Evolutionary conservation across 225 moss, liverwort and hornwort genomes (phyloP).

Genomic region (Pseudisothecium myosuroides): DNA sequence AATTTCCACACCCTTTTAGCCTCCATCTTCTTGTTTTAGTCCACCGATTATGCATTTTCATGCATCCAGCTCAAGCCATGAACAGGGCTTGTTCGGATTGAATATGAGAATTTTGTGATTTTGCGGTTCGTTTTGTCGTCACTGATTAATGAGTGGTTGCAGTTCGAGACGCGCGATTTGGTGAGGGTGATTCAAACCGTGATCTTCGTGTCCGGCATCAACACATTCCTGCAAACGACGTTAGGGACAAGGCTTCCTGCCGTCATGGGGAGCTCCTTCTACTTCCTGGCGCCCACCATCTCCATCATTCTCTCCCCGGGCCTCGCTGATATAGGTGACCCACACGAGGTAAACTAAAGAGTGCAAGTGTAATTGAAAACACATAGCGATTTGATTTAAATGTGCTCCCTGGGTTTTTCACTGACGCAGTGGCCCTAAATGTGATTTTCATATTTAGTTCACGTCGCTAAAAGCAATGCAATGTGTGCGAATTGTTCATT

Average conservation of each 20-base stretch:
- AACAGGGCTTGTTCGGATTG: rapidly evolving
- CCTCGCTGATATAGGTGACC: conserved; percentile 21
- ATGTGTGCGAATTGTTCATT: rapidly evolving
- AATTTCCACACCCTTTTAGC: rapidly evolving
- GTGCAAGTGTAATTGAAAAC: rapidly evolving
- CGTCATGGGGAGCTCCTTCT: conserved; percentile 42
- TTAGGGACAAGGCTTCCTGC: conserved; percentile 38
- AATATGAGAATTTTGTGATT: rapidly evolving
- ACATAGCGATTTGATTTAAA: too few species aligned
- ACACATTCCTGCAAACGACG: conserved; percentile 32
- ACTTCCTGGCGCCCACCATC: conserved; percentile 30
- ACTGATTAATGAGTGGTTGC: background rate
- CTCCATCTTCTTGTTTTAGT: too few species aligned
- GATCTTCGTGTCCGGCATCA: conserved; percentile 41
- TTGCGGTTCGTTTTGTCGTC: rapidly evolving
- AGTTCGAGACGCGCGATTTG: conserved; percentile 28
- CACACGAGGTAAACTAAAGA: conserved; percentile 1
- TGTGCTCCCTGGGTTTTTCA: too few species aligned
- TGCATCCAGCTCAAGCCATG: rapidly evolving
- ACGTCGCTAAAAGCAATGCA: too few species aligned
- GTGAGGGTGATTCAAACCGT: conserved; percentile 38
- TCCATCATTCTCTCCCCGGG: conserved; percentile 24
- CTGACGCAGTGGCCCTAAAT: rapidly evolving
- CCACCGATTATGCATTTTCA: too few species aligned
- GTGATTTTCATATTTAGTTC: too few species aligned